Base-by-base conservation (phyloP, 306 rosid genomes). In the Cyclanthera cordifolia region DNA sequence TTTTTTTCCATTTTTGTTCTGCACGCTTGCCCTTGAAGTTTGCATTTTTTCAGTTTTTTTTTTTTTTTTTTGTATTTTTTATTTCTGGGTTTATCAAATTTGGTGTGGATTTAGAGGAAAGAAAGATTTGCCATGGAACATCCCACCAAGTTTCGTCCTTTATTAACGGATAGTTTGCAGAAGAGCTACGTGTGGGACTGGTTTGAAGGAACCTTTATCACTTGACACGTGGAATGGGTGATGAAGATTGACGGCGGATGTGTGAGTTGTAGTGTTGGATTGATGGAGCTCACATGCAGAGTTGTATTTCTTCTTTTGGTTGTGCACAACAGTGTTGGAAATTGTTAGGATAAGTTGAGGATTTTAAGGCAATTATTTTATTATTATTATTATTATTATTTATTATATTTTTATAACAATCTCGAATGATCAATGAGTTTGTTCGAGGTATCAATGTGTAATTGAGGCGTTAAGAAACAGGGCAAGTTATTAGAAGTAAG, bases 11-110 rank as follows among this genome's bases (percentile, higher is more conserved):
- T 21, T 43, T 41, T 64, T 46, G 11, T 45, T 41, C 70, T 64
- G 53, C 70, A 64, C 70, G 70, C 71, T 66, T 49, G 52, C 54
- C 71, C 71, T 66, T 66, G 70, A 41, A 65, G 47, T 65, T 45
- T 43, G 53, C 43, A 47, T 25, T 24, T 66, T 66, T 59, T 24
- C 54, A 24, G 17, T 47, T 66, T 24, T 24, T 24, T 47, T 43
- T 64, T 16, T 43, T 20, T 34, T 13, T 15, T 47, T 24, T 47
- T 25, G 14, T 23, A 8, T 66, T 23, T 47, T 66, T 47, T 23
- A 1, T 66, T 45, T 47, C 46, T 46, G 37, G 67, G 30, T 45
- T 47, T 66, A 46, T 66, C 55, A 66, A 66, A 45, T 46, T 66
- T 66, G 41, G 23, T 66, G 43, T 24, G 55, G 20, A 47, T 54